Conservation (phyloP, 352 stramenopile genomes). For the Pythium apleroticum region DNA sequence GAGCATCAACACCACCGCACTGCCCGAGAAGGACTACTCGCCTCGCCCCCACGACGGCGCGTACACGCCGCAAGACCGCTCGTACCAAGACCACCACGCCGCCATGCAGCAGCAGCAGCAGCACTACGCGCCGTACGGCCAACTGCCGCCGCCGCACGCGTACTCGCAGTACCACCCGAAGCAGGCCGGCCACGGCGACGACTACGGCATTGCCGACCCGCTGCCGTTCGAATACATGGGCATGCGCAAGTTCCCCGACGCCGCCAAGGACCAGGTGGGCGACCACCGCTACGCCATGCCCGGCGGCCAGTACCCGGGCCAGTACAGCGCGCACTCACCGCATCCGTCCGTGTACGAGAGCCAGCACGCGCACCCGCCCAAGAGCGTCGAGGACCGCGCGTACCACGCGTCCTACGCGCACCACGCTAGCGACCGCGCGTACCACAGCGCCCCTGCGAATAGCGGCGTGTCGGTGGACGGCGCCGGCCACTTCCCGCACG, state of each 20-base stretch:
- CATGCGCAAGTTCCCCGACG: slow-evolving; percentile 36
- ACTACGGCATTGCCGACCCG: slow-evolving; percentile 70
- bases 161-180: slow-evolving; percentile 30
- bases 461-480: not conserved
- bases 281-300: slow-evolving; percentile 25
- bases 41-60: slow-evolving; percentile 1
- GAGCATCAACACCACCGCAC: slow-evolving; percentile 11
- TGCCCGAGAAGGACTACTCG: slow-evolving; percentile 14
- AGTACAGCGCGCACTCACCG: slow-evolving; percentile 23
- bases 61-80: not conserved
- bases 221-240: slow-evolving; percentile 81
- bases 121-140: slow-evolving; percentile 26
- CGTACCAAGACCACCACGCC: slow-evolving; percentile 11
- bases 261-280: slow-evolving; percentile 24
- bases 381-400: slow-evolving; percentile 26
- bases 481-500: slow-evolving; percentile 19
- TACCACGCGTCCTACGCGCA: slow-evolving; percentile 24
- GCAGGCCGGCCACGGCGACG: slow-evolving; percentile 31
- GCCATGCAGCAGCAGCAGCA: slow-evolving; percentile 16
- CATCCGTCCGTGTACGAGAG: slow-evolving; percentile 30
- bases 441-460: not conserved
- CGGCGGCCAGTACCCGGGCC: slow-evolving; percentile 8
- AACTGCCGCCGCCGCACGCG: slow-evolving; percentile 29
- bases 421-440: slow-evolving; percentile 9
- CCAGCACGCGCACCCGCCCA: slow-evolving; percentile 29